Base-by-base conservation (phyloP, 176 grass and related monocot species). In the Bromus sterilis region DNA sequence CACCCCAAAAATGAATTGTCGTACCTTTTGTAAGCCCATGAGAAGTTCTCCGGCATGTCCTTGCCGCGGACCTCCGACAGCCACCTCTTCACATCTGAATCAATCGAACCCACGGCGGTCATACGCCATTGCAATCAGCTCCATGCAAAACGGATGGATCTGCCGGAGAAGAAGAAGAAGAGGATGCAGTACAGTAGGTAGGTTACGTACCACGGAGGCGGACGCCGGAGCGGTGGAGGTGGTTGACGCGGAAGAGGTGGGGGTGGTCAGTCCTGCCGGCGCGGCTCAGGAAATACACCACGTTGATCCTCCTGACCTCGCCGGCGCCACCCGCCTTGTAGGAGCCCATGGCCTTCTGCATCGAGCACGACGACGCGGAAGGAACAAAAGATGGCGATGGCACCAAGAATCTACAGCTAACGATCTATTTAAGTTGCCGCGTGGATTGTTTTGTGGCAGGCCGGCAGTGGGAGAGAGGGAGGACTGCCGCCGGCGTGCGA, bases 1-100 rank as follows among this genome's bases (percentile, higher is more conserved):
- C 2, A 15, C 44, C 5, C 2, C 6, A 44, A 71, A 29, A 53
- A 21, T 53, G 36, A 3, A 18, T n/a, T 34, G 15, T 14, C 12
- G 1, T 30, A 91, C 92, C 84, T 91, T 61, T 91, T 94, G 78
- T 91, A 89, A 2, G 87, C 91, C 92, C 92, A 94, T 6, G 92
- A 79, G 76, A 91, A 91, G 9, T 60, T 87, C 23, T 85, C 81
- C 61, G 89, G 67, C 81, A 91, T 76, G 66, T 77, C 89, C 81
- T 89, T 89, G 73, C 92, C 87, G 16, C 89, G 87, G 15, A 94
- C 80, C 84, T 94, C 92, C 53, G 89, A 71, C 4, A 94, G 89
- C 92, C 89, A 94, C 65, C 87, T 75, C 87, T 94, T 94, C 24
- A 94, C 89, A 80, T 94, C 92, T 94, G 75, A 74, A 57, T 46